A percentile compares a stretch with the other conserved stretches of the same genome.
phyloP scores from a whole-genome alignment of 805 yeast species.

The Candida montana region DNA sequence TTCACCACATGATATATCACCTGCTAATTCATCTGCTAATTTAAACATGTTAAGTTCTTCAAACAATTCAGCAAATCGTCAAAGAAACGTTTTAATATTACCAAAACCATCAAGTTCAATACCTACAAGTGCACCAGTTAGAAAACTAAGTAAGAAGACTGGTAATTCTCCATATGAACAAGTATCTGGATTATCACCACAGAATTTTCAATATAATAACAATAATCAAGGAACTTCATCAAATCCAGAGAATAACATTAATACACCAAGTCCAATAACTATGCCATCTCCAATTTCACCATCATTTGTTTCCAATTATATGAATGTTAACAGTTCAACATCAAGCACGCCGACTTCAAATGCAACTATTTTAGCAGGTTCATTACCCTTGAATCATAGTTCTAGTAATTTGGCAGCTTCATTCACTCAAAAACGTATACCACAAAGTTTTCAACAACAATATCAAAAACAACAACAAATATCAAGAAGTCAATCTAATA shows the following conservation, averaged over 20 bases:
- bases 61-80: slow-evolving; percentile 8
- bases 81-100: slow-evolving; percentile 24
- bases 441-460: slow-evolving; percentile 20
- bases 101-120: slow-evolving; percentile 23
- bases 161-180: slow-evolving; percentile 17
- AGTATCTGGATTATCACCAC: slow-evolving; percentile 14
- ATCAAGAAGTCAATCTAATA: neutral
- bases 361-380: slow-evolving; percentile 9
- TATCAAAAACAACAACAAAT: slow-evolving; percentile 2
- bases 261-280: slow-evolving; percentile 23
- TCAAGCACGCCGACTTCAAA: slow-evolving; percentile 1
- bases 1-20: slow-evolving; percentile 6
- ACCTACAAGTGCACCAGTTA: neutral
- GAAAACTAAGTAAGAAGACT: neutral
- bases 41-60: neutral
- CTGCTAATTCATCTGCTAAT: neutral
- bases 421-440: slow-evolving; percentile 26
- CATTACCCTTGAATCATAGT: slow-evolving; percentile 16
- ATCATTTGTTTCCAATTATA: slow-evolving; percentile 10
- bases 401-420: slow-evolving; percentile 23
- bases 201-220: slow-evolving; percentile 7
- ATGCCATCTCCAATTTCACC: slow-evolving; percentile 26
- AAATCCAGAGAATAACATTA: slow-evolving; percentile 1
- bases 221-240: neutral
- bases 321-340: neutral